phyloP scores from a whole-genome alignment of 495 filamentous ascomycete species.

The Durotheca rogersii region DNA sequence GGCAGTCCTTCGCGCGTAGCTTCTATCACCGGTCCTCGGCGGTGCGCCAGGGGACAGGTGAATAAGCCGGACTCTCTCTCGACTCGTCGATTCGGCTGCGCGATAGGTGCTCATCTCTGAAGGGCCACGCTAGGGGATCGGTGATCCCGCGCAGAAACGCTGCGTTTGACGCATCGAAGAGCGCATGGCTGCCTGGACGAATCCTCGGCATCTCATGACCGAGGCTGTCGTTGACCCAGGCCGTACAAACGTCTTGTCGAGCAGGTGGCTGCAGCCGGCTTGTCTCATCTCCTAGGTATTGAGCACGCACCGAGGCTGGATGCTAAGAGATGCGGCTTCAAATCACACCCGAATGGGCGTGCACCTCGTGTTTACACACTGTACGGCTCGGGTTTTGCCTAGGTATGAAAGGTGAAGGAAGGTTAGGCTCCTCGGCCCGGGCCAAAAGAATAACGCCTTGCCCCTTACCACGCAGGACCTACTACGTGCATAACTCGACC shows the following conservation, averaged over 20 bases:
- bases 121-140: background rate
- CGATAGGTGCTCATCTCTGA: conserved; percentile 3
- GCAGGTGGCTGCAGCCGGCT: conserved; percentile 19
- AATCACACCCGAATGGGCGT: conserved; percentile 1
- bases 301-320: conserved; percentile 11
- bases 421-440: conserved; percentile 3
- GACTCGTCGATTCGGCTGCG: conserved; percentile 11
- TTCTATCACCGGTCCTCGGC: conserved; percentile 15
- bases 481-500: too few species aligned
- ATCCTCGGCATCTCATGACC: conserved; percentile 4
- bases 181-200: conserved; percentile 12
- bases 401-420: background rate
- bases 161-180: conserved; percentile 14
- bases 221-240: conserved; percentile 2
- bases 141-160: conserved; percentile 20
- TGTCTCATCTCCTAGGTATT: conserved; percentile 17
- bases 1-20: conserved; percentile 5
- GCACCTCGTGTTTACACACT: conserved; percentile 4
- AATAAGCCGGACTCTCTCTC: too few species aligned
- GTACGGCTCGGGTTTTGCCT: conserved; percentile 6
- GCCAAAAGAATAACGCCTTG: too few species aligned
- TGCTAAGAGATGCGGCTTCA: conserved; percentile 27
- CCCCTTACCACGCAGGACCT: too few species aligned
- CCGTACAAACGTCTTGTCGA: conserved; percentile 12
- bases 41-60: conserved; percentile 6